Evolutionary conservation across 2,329 filamentous ascomycete species (phyloP), one percentile per base, ranked within the genome.

Genomic region (Ceratocystis eucalypticola): DNA sequence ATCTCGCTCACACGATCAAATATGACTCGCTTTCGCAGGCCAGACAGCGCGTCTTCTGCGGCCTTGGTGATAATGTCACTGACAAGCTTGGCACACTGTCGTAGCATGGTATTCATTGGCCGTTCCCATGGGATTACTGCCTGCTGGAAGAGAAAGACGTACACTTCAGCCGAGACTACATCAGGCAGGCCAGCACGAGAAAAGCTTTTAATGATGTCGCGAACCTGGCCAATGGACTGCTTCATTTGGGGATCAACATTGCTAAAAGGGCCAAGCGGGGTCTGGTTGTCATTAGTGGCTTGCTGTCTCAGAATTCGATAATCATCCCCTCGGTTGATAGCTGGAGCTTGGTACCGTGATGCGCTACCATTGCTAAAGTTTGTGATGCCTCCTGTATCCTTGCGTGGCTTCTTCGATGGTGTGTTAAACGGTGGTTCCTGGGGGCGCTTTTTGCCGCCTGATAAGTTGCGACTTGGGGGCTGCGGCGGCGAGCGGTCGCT

Each of bases 81-180:
- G 20, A 70, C 61, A 17, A 77, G 78, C 0, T 71, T 69, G 66
- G 83, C 78, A 0, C 82, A 80, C 4, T 77, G 73, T 2, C 74
- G 70, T 5, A 84, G 73, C 59, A 84, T 83, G 0, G 71, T 76
- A 0, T 78, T 72, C 61, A 86, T 77, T 0, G 84, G 84, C 0
- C 71, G 71, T 1, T 78, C 71, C 87, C 87, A 89, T 1, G 82
- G 80, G 6, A 73, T 71, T 1, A 88, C 80, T 0, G 82, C 80
- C n/a, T 81, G 75, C 17, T 78, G 76, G 59, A 82, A 84, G 17
- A 88, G 76, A 0, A 77, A 77, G 33, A 85, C 80, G 25, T 86
- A 84, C 0, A 87, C 84, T 46, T 83, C 81, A 0, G 82, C 79
- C 0, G 85, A 81, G 0, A 84, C 80, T 0, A 84, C 77, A 5